Base-by-base conservation (phyloP, 2,329 filamentous ascomycete genomes). In the Kalmusia sp. region DNA sequence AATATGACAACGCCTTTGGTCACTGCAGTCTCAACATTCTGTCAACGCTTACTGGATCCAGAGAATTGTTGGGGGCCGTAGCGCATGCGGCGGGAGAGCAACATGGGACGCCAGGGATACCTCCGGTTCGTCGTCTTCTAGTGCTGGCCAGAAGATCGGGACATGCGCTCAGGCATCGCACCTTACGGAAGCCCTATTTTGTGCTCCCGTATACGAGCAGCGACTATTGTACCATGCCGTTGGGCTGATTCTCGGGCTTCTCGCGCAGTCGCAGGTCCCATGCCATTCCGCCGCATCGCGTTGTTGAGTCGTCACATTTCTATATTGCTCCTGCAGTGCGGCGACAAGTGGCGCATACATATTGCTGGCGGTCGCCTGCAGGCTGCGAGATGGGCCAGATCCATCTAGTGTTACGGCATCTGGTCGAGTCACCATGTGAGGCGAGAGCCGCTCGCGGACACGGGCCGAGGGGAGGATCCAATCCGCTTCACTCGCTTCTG, bases 61-160 rank as follows among this genome's bases (percentile, higher is more conserved):
- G 21, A 17, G 15, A 28, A 14, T 25, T 14, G 14, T 30, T 37
- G 31, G 38, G 28, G 35, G 48, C 59, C 54, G 30, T 59, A 49
- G 65, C 65, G 65, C 59, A 49, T 70, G 62, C 57, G 61, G 63
- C 68, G 65, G 66, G 66, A 69, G 62, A 64, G 52, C 53, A 55
- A 52, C 59, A 53, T 21, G 27, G 11, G n/a, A 24, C n/a, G 51
- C 19, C 40, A 58, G 39, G 56, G 51, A 51, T 58, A 34, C 34
- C 44, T 52, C 27, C 39, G 24, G 28, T 38, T 37, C 45, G 21
- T 49, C 30, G 15, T 21, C 14, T 46, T 11, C 38, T 37, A 41
- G 44, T 11, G 41, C 25, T 24, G 2, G 15, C 15, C 30, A 37
- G 46, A 53, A 54, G 28, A 46, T 40, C 35, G 50, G n/a, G 43